Conservation (phyloP, 805 yeast genomes). For the Suhomyces kilbournensis region DNA sequence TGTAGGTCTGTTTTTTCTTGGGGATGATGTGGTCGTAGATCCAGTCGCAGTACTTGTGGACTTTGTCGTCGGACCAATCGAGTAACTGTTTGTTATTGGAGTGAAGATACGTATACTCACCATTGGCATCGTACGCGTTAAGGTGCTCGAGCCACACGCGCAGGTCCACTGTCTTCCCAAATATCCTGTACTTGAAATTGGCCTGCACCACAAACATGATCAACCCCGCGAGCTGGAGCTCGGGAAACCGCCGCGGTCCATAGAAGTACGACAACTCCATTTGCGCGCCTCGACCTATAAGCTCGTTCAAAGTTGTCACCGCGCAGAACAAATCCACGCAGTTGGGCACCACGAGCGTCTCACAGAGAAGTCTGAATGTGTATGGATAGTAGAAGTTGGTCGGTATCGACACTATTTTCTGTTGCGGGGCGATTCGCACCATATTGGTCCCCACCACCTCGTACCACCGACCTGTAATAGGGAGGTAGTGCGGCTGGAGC, state of each 20-base stretch:
- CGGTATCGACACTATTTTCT: conserved; percentile 6
- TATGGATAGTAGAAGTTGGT: conserved; percentile 31
- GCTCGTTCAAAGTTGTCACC: background rate
- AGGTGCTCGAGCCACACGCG: conserved; percentile 18
- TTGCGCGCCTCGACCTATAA: background rate
- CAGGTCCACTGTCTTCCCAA: conserved; percentile 9
- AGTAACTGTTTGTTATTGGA: conserved; percentile 29
- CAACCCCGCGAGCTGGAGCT: conserved; percentile 31
- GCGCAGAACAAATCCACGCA: conserved; percentile 47
- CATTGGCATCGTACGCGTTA: conserved; percentile 15
- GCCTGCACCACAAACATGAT: conserved; percentile 30
- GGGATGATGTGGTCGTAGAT: conserved; percentile 35
- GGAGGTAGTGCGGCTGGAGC: conserved; percentile 41
- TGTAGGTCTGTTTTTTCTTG: conserved; percentile 13
- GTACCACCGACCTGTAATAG: conserved; percentile 36
- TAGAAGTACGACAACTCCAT: background rate
- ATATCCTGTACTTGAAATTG: conserved; percentile 23
- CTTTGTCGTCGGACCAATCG: conserved; percentile 47
- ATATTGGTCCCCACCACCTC: conserved; percentile 14
- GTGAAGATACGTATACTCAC: conserved; percentile 13
- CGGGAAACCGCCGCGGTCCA: conserved; percentile 27
- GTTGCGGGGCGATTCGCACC: background rate
- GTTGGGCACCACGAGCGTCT: conserved; percentile 44
- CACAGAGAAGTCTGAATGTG: conserved; percentile 40
- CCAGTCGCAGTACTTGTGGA: conserved; percentile 51